phyloP scores from a whole-genome alignment of 257 asterid species.

The Capsicum baccatum region DNA sequence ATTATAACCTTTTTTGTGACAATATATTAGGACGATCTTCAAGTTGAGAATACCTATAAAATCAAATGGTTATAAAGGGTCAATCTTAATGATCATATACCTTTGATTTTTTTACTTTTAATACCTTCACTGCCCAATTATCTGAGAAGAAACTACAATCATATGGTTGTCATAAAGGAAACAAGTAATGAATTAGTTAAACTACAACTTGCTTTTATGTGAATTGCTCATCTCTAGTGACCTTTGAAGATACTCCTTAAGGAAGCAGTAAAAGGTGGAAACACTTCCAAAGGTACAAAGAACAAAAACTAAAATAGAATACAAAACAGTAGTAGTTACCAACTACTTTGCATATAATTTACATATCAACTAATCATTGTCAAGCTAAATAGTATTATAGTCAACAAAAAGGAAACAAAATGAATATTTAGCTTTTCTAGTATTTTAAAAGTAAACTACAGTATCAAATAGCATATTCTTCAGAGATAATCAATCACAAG shows the following conservation, averaged over 20 bases:
- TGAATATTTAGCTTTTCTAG: not conserved
- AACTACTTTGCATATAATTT: slow-evolving; percentile 7
- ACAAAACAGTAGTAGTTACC: not conserved
- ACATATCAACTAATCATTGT: not conserved
- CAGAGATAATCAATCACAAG: slow-evolving; percentile 6
- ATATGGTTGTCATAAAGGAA: slow-evolving; percentile 6
- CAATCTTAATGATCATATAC: not conserved
- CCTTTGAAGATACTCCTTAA: not conserved
- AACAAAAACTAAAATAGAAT: not conserved
- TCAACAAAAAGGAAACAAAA: not conserved
- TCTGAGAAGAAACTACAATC: not conserved
- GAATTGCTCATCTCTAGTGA: not conserved
- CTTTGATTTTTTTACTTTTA: not conserved
- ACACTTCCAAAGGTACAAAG: not conserved
- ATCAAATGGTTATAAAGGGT: slow-evolving; percentile 14
- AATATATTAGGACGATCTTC: slow-evolving; percentile 54
- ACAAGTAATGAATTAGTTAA: not conserved
- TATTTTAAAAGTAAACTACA: not conserved
- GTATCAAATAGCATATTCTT: not conserved
- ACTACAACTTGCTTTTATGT: not conserved
- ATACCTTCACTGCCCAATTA: not conserved
- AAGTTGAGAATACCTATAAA: slow-evolving; percentile 67
- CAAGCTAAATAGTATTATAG: not conserved
- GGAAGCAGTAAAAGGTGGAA: not conserved
- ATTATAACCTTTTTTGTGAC: slow-evolving; percentile 44